Percentiles rank a stretch among this genome's conserved stretches.
Evolutionary conservation across 1,139 yeast species (phyloP).

Genomic region (Kodamaea sp.): DNA sequence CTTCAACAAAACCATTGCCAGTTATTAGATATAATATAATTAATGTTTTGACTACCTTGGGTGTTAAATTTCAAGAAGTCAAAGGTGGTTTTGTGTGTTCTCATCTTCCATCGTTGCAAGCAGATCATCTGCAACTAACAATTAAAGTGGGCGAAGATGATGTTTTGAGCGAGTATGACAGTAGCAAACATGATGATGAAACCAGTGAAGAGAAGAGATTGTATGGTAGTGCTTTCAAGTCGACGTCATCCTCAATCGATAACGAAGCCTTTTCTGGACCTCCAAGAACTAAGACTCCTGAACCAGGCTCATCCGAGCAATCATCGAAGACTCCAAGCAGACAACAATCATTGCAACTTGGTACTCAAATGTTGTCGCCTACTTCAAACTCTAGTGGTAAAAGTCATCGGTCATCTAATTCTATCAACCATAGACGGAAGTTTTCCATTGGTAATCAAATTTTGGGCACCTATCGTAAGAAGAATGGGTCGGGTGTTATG

Average conservation of each 20-base stretch:
- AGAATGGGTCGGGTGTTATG: conserved; percentile 43
- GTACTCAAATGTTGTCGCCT: conserved; percentile 28
- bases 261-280: conserved; percentile 14
- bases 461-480: conserved; percentile 43
- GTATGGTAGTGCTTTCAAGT: conserved; percentile 44
- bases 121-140: conserved; percentile 8
- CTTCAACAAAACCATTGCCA: conserved; percentile 88
- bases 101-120: conserved; percentile 53
- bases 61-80: conserved; percentile 83
- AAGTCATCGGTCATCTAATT: conserved; percentile 29
- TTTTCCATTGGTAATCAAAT: conserved; percentile 59
- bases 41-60: conserved; percentile 68
- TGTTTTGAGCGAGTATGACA: conserved; percentile 9
- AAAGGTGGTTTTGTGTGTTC: conserved; percentile 92
- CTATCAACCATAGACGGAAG: conserved; percentile 53
- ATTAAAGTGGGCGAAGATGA: conserved; percentile 8
- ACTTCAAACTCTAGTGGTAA: conserved; percentile 20
- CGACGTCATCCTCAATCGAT: conserved; percentile 33
- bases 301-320: conserved; percentile 16
- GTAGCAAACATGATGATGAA: conserved; percentile 18
- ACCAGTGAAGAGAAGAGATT: conserved; percentile 35
- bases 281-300: conserved; percentile 26
- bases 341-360: conserved; percentile 37
- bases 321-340: conserved; percentile 30
- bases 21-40: conserved; percentile 85